Base-by-base conservation (phyloP, 495 filamentous ascomycete species). In the Xylona heveae region DNA sequence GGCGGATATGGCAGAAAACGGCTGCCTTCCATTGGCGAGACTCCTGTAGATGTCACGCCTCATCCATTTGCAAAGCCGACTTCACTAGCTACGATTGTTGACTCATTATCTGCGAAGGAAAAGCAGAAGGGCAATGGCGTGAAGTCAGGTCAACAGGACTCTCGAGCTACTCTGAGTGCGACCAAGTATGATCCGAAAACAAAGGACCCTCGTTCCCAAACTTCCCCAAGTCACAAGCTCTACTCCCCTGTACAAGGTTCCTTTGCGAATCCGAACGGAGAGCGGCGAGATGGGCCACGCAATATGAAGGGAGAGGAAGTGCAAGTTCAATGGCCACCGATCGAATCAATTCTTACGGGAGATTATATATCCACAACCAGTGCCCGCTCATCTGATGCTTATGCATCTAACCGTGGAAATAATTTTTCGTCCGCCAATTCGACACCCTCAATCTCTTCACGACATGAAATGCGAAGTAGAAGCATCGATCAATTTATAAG, bases 401-500 rank as follows among this genome's bases (percentile, higher is more conserved):
- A 19, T n/a, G 17, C 31, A 33, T 17, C 17, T n/a, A n/a, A 14
- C 4, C 17, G 31, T 19, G 22, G 19, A 23, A 33, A 33, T 8
- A 33, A 19, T 4, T 23, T 33, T 19, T 33, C 31, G 6, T 33
- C 31, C 2, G 17, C 25, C 13, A 33, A 22, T n/a, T 33, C 31
- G 19, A 14, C 10, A 14, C 19, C 31, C 7, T 33, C 31, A 3
- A 33, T 19, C 54, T 14, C 62, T 54, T 5, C 54, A 52, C 19
- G 51, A 48, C 12, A 50, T 44, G 15, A 34, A 40, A 15, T 39
- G 12, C 56, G 51, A 2, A 66, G 64, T 5, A 66, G 70, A 22
- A 80, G 73, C 39, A 64, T 82, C 19, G 78, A 90, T 42, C 71
- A 82, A 38, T 92, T 90, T 42, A 82, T 91, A 41, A 78, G 73